Evolutionary conservation across 768 basidiomycete species (phyloP).

Genomic region (Clavaria fumosa): DNA sequence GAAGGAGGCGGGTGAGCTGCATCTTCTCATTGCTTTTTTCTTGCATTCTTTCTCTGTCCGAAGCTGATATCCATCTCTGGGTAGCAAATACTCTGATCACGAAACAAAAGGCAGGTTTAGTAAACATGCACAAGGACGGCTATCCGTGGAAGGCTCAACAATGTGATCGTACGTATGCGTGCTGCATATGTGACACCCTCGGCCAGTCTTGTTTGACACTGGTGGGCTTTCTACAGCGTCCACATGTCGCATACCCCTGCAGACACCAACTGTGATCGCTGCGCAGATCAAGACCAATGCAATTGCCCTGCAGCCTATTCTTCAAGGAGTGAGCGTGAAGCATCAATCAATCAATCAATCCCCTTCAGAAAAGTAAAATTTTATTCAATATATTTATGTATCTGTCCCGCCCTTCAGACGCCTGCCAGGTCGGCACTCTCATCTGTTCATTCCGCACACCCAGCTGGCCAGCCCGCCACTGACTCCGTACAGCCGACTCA

Average conservation of each 20-base stretch:
- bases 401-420: constrained; percentile 28
- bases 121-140: constrained; percentile 61
- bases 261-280: constrained; percentile 47
- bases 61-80: constrained; percentile 8
- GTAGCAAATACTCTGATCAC: constrained; percentile 56
- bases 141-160: constrained; percentile 77
- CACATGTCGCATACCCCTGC: constrained; percentile 61
- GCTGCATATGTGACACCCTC: no score
- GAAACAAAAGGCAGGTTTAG: constrained; percentile 50
- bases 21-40: no score
- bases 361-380: no score
- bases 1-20: constrained; percentile 58
- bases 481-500: constrained; percentile 4
- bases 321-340: constrained; percentile 41
- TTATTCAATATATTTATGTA: background rate
- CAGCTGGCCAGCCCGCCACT: constrained; percentile 6
- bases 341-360: no score
- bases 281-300: constrained; percentile 46
- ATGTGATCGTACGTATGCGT: constrained; percentile 47
- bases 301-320: constrained; percentile 30
- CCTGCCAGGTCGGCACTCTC: constrained; percentile 33
- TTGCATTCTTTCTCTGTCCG: constrained; percentile 12
- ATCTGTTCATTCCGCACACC: constrained; percentile 16
- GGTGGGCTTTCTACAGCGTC: constrained; percentile 25
- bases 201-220: background rate